Evolutionary conservation across 495 filamentous ascomycete species (phyloP), one percentile per base, ranked within the genome.

Genomic region (Chlorociboria aeruginascens): DNA sequence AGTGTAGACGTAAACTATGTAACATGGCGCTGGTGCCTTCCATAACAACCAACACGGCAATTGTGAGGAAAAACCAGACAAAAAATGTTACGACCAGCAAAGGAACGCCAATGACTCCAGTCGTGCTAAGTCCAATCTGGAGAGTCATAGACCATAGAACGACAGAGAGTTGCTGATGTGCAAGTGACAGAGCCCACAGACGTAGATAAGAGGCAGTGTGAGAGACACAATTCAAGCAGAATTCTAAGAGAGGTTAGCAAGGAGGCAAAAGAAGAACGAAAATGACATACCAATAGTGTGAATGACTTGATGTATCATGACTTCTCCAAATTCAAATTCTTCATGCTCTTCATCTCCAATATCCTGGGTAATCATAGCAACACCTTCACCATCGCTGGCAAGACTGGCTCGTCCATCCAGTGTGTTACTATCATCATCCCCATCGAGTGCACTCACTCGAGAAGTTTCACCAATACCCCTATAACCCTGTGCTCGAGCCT

Each of bases 251-350:
- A 25, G 12, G 41, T 57, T 38, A 59, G 55, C 31, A 45, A 37
- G 12, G 16, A 35, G 6, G 8, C 16, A 34, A 29, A 8, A 16
- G 41, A 17, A 11, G 11, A 16, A 14, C 13, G 6, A 17, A 32
- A 16, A 20, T 17, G 10, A 69, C 80, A 66, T 75, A 88, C 84
- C 85, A 58, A 98, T 97, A 17, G 92, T 98, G 67, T 98, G 92
- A 61, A 98, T 98, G 61, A 95, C 83, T 63, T 99, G 92, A 64
- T 99, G 92, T 59, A 99, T 99, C 86, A 97, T 94, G 54, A 88
- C 72, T 56, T 99, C 92, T 32, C 77, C 73, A 61, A 97, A 97
- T 50, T 97, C 92, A 63, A 99, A 99, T 58, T 97, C 92, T 58
- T 87, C 93, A 57, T 95, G 86, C 49, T 83, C 84, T 48, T 82